These are phyloP conservation scores for Beauveria scarabaeidicola DNA, from an alignment of 2,329 filamentous ascomycete genomes.

Conservation along the genomic window DNA sequence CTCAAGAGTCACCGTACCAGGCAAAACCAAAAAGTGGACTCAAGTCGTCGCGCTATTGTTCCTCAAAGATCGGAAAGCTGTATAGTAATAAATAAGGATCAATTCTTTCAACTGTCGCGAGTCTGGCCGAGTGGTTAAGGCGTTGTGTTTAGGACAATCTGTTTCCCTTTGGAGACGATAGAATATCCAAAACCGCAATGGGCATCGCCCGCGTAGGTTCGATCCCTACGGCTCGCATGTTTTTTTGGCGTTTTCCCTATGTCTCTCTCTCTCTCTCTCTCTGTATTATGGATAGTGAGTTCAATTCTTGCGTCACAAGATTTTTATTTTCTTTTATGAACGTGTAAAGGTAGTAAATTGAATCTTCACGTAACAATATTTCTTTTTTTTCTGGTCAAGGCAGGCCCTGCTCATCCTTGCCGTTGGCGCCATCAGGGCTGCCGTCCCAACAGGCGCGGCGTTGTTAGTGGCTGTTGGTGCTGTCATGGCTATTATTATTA, in stretches of 20 bases:
- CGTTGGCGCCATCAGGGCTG: too few relatives aligned
- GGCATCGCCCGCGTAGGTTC: conserved; percentile 40
- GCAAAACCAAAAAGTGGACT: conserved; percentile 6
- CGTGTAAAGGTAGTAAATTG: too few relatives aligned
- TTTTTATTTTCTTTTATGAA: too few relatives aligned
- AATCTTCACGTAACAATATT: too few relatives aligned
- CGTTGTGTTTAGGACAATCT: conserved; percentile 41
- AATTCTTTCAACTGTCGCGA: conserved; percentile 17
- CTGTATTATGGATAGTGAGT: too few relatives aligned
- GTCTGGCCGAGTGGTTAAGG: conserved; percentile 49
- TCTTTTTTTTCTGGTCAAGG: too few relatives aligned
- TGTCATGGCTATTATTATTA: too few relatives aligned
- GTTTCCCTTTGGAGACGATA: conserved; percentile 6
- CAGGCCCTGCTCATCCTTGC: too few relatives aligned
- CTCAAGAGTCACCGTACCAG: neutral
- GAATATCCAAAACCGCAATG: conserved; percentile 28
- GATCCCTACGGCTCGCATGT: conserved; percentile 40
- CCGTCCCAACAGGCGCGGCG: too few relatives aligned
- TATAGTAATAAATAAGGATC: neutral
- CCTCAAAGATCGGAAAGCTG: neutral
- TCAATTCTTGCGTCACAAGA: too few relatives aligned
- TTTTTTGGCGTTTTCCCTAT: too few relatives aligned
- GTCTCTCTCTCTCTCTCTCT: neutral
- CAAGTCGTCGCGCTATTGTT: neutral
- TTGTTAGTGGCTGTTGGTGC: too few relatives aligned